Evolutionary conservation across 495 filamentous ascomycete species (phyloP).

Genomic region (Talaromyces liani): DNA sequence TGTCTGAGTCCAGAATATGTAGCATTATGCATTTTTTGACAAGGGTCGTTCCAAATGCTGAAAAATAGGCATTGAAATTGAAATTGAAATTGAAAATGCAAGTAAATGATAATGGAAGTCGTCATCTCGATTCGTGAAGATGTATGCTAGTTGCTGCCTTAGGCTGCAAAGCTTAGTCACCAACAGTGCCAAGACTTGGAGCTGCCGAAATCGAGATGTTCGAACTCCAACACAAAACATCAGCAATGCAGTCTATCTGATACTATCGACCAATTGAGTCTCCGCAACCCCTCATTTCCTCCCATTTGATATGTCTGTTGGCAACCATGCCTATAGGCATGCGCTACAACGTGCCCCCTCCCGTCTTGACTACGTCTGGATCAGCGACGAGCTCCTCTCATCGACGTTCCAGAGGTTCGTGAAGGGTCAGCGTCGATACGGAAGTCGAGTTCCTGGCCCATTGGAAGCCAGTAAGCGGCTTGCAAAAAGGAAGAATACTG

Average conservation of each 20-base stretch:
- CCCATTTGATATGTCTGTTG: constrained; percentile 31
- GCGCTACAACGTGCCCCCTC: constrained; percentile 19
- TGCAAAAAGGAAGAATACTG: constrained; percentile 43
- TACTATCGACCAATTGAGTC: neutral
- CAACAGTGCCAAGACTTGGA: neutral
- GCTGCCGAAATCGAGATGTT: neutral
- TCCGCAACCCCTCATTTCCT: neutral
- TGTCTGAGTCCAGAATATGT: neutral
- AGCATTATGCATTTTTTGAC: neutral
- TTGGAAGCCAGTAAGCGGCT: constrained; percentile 50
- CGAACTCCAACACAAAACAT: neutral
- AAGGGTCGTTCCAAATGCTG: neutral
- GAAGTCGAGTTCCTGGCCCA: constrained; percentile 50
- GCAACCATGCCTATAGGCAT: constrained; percentile 40
- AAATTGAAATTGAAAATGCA: neutral
- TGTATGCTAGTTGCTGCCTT: neutral
- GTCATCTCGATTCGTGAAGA: neutral
- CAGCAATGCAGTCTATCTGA: neutral
- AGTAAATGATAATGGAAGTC: neutral
- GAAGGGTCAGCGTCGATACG: constrained; percentile 38
- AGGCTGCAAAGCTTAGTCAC: neutral
- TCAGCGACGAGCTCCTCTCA: constrained; percentile 47
- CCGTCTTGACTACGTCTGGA: constrained; percentile 41
- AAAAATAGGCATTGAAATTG: neutral
- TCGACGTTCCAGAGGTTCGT: constrained; percentile 42